Percentiles rank a stretch among this genome's conserved stretches.
phyloP scores from a whole-genome alignment of 768 basidiomycete genomes.

The Lyophyllum decastes region DNA sequence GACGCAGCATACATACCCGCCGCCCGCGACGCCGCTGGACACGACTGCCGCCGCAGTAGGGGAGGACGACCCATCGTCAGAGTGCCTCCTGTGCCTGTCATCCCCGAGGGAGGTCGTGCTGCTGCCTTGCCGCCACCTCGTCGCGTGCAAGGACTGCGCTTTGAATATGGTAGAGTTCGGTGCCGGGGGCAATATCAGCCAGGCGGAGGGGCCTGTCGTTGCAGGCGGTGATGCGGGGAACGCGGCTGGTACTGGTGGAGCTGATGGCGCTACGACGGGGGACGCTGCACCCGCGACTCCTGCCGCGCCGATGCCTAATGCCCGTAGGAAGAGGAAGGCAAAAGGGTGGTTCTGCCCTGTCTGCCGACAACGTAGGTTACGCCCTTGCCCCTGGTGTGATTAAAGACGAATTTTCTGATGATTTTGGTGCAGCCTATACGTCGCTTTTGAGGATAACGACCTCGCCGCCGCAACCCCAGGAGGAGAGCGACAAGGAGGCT shows the following conservation, averaged over 20 bases:
- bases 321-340: slow-evolving; percentile 84
- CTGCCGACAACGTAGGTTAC: slow-evolving; percentile 84
- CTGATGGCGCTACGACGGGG: slow-evolving; percentile 20
- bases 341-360: slow-evolving; percentile 99
- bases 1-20: slow-evolving; percentile 34
- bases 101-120: slow-evolving; percentile 90
- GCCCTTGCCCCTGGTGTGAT: slow-evolving; percentile 1
- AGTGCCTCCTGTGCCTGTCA: slow-evolving; percentile 90
- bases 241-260: slow-evolving; percentile 17
- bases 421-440: slow-evolving; percentile 66
- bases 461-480: slow-evolving; percentile 41
- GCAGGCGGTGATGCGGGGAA: slow-evolving; percentile 24
- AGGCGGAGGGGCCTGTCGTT: slow-evolving; percentile 43
- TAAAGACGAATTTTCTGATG: not conserved
- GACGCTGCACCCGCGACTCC: slow-evolving; percentile 22
- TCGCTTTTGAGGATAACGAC: slow-evolving; percentile 85
- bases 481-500: slow-evolving; percentile 13
- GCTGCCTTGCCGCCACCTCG: slow-evolving; percentile 90
- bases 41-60: slow-evolving; percentile 26
- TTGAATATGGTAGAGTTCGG: slow-evolving; percentile 98
- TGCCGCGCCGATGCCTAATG: slow-evolving; percentile 33
- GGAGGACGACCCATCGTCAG: slow-evolving; percentile 77
- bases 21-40: slow-evolving; percentile 13
- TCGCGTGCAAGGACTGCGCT: slow-evolving; percentile 94
- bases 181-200: slow-evolving; percentile 85